Conservation (phyloP, 805 yeast genomes). For the Yamadazyma takamatsuzukensis region DNA sequence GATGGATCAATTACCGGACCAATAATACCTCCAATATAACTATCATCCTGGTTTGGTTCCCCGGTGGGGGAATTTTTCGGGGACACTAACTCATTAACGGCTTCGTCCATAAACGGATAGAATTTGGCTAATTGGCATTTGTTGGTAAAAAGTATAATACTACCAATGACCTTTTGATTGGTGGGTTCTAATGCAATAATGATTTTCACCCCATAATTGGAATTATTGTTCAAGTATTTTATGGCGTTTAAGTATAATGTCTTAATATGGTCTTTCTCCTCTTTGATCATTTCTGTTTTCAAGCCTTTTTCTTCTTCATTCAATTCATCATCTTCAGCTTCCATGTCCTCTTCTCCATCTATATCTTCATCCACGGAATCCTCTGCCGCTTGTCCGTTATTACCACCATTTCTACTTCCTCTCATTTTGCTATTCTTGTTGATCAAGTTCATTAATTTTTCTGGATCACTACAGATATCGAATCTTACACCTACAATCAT, state of each 20-base stretch:
- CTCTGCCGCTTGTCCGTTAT: conserved; percentile 1
- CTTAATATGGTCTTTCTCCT: conserved; percentile 20
- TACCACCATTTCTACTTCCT: conserved; percentile 11
- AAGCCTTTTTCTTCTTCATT: not conserved
- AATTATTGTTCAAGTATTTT: conserved; percentile 21
- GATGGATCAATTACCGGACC: conserved; percentile 53
- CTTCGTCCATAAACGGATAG: conserved; percentile 51
- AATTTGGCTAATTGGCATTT: conserved; percentile 42
- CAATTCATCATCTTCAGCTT: conserved; percentile 5
- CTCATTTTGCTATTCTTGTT: conserved; percentile 12
- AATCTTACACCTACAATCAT: conserved; percentile 56
- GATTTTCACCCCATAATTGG: conserved; percentile 38
- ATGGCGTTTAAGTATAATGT: conserved; percentile 37
- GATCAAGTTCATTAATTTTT: conserved; percentile 41
- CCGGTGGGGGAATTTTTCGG: conserved; percentile 2
- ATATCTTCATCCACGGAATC: not conserved
- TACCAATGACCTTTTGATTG: conserved; percentile 50
- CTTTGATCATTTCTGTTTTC: conserved; percentile 2
- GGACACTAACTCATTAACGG: conserved; percentile 13
- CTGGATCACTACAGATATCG: conserved; percentile 47
- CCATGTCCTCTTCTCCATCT: conserved; percentile 2
- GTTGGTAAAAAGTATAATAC: conserved; percentile 45
- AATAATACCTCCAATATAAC: conserved; percentile 46
- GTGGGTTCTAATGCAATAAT: conserved; percentile 54
- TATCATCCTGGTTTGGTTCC: not conserved